Percentiles rank a stretch among this genome's conserved stretches.
These are phyloP conservation scores for Penicillium coprophilum DNA, from an alignment of 495 filamentous ascomycete species.

Conservation along the genomic window DNA sequence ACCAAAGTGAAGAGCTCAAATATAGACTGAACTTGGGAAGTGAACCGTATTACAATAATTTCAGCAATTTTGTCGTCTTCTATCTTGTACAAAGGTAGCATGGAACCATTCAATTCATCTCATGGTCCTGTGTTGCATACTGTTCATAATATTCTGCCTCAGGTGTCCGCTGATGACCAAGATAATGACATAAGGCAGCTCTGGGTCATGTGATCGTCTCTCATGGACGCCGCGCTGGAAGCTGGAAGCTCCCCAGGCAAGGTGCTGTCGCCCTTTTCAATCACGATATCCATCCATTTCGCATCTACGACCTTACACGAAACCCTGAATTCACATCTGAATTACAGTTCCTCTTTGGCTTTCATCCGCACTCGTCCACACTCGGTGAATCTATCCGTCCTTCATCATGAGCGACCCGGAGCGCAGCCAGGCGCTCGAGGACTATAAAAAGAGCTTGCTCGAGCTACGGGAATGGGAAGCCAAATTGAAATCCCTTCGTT, in stretches of 20 bases:
- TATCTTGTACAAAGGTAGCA: background rate
- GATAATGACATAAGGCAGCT: conserved; percentile 25
- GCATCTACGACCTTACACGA: conserved; percentile 13
- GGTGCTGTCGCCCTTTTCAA: conserved; percentile 14
- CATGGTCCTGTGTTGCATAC: background rate
- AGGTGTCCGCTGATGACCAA: conserved; percentile 11
- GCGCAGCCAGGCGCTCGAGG: conserved; percentile 77
- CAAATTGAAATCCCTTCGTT: conserved; percentile 85
- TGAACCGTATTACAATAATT: background rate
- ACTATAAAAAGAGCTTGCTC: conserved; percentile 88
- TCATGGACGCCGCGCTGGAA: conserved; percentile 30
- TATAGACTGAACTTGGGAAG: background rate
- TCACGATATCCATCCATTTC: conserved; percentile 17
- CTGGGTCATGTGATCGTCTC: conserved; percentile 33
- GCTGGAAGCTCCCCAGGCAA: conserved; percentile 30
- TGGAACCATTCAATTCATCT: background rate
- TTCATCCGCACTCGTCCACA: conserved; percentile 5
- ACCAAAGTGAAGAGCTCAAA: background rate
- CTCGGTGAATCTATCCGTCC: conserved; percentile 9
- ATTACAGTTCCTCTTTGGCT: conserved; percentile 2
- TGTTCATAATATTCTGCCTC: background rate
- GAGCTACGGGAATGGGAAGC: conserved; percentile 98
- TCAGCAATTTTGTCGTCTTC: background rate
- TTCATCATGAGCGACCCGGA: conserved; percentile 60
- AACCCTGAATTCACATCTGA: conserved; percentile 6